A percentile compares a stretch with the other conserved stretches of the same genome.
phyloP scores from a whole-genome alignment of 2,329 filamentous ascomycete species.

The Ascocoryne sarcoides region DNA sequence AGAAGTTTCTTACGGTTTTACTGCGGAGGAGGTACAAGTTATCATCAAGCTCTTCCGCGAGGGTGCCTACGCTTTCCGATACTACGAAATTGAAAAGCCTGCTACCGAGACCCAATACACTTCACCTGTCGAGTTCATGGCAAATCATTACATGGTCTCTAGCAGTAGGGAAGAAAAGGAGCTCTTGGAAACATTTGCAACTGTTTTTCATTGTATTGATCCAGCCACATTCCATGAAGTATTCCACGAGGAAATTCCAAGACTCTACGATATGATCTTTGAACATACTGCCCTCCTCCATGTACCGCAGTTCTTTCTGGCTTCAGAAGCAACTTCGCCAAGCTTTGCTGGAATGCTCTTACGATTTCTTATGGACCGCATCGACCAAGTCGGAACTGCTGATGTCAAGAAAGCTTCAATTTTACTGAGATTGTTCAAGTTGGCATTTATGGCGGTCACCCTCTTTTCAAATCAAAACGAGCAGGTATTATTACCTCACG shows the following conservation, averaged over 20 bases:
- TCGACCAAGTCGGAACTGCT: slow-evolving; percentile 86
- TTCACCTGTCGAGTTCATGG: slow-evolving; percentile 84
- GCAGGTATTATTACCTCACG: slow-evolving; percentile 87
- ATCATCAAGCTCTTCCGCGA: slow-evolving; percentile 97
- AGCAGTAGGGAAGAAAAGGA: slow-evolving; percentile 97
- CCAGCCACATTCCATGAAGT: slow-evolving; percentile 98
- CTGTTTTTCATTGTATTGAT: slow-evolving; percentile 96
- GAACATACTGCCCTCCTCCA: slow-evolving; percentile 91
- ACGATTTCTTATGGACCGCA: slow-evolving; percentile 93
- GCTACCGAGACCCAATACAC: slow-evolving; percentile 63
- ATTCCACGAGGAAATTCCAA: slow-evolving; percentile 93
- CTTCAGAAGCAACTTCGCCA: slow-evolving; percentile 95
- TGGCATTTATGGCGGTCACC: slow-evolving; percentile 98
- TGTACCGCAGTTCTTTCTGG: slow-evolving; percentile 94
- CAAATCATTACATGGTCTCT: slow-evolving; percentile 89
- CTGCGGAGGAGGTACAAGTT: slow-evolving; percentile 91
- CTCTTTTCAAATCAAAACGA: slow-evolving; percentile 93
- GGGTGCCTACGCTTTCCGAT: slow-evolving; percentile 90
- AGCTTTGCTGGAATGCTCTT: slow-evolving; percentile 98
- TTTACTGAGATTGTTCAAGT: slow-evolving; percentile 85
- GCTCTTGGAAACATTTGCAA: slow-evolving; percentile 91
- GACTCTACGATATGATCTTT: slow-evolving; percentile 95
- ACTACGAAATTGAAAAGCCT: slow-evolving; percentile 85
- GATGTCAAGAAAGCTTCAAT: slow-evolving; percentile 92
- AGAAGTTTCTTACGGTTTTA: slow-evolving; percentile 93